Percentiles rank a stretch among this genome's conserved stretches.
Evolutionary conservation across 1,139 yeast species (phyloP).

Genomic region (Yamadazyma blattariae): DNA sequence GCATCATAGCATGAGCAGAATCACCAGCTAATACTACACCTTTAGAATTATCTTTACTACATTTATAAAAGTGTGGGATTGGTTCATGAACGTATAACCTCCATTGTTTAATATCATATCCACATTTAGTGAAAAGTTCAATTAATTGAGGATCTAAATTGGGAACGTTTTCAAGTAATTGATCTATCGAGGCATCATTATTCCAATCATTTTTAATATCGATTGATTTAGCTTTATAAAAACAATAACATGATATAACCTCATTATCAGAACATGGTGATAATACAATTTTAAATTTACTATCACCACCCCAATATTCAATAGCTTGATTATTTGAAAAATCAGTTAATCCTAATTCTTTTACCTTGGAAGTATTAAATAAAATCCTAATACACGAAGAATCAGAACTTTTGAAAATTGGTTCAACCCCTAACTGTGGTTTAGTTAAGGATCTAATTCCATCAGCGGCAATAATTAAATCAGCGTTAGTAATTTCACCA

Average conservation of each 20-base stretch:
- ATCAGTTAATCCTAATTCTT: constrained; percentile 15
- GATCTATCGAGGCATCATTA: constrained; percentile 20
- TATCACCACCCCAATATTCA: constrained; percentile 27
- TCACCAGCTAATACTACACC: constrained; percentile 32
- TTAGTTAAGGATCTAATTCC: constrained; percentile 29
- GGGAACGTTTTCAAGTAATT: constrained; percentile 16
- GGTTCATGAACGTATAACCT: constrained; percentile 26
- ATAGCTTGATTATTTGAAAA: constrained; percentile 22
- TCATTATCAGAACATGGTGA: constrained; percentile 24
- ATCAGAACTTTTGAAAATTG: constrained; percentile 18
- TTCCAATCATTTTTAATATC: constrained; percentile 20
- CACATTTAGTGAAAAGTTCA: constrained; percentile 21
- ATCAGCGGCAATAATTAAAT: constrained; percentile 36
- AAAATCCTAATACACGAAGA: constrained; percentile 16
- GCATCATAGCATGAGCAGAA: constrained; percentile 39
- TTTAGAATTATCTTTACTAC: constrained; percentile 15
- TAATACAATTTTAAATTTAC: constrained; percentile 22
- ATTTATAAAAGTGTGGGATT: constrained; percentile 20
- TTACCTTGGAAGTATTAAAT: constrained; percentile 19
- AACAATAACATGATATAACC: constrained; percentile 26
- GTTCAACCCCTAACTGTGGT: constrained; percentile 18
- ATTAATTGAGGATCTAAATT: constrained; percentile 19
- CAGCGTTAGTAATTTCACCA: constrained; percentile 23
- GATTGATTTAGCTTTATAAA: constrained; percentile 13
- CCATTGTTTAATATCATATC: constrained; percentile 30